Percentiles rank a stretch among this genome's conserved stretches.
phyloP scores from a whole-genome alignment of 495 filamentous ascomycete genomes.

The Glarea lozoyensis region DNA sequence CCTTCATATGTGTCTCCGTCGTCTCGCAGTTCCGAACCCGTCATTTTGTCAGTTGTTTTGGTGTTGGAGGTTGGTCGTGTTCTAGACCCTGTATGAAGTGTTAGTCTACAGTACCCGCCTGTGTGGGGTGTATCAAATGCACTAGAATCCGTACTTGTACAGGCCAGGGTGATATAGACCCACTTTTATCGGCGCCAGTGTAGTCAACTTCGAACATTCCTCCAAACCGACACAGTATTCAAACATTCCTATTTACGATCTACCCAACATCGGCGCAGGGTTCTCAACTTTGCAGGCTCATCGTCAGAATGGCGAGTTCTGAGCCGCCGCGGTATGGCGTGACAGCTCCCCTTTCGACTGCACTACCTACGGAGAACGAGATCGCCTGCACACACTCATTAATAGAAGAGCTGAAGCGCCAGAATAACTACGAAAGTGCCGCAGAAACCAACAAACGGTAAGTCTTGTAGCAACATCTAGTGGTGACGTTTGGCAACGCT shows the following conservation, averaged over 20 bases:
- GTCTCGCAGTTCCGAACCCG: slow-evolving; percentile 19
- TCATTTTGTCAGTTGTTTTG: slow-evolving; percentile 11
- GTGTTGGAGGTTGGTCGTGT: too few species aligned
- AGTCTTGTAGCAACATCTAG: slow-evolving; percentile 10
- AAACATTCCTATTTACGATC: too few species aligned
- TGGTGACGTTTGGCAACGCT: slow-evolving; percentile 1
- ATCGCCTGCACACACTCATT: slow-evolving; percentile 66
- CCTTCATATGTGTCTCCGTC: slow-evolving; percentile 28
- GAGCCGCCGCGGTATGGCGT: slow-evolving; percentile 41
- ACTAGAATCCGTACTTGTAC: too few species aligned
- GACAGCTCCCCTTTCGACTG: slow-evolving; percentile 73
- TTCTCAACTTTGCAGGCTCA: not conserved
- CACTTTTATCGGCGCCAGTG: too few species aligned
- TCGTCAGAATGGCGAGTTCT: slow-evolving; percentile 14
- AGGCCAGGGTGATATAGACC: too few species aligned
- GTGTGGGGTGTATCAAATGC: too few species aligned
- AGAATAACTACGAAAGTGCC: slow-evolving; percentile 83
- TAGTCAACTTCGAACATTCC: too few species aligned
- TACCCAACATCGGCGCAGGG: too few species aligned
- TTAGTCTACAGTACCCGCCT: too few species aligned
- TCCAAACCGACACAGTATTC: too few species aligned
- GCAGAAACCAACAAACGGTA: slow-evolving; percentile 75
- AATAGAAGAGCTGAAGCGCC: slow-evolving; percentile 68
- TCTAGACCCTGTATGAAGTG: too few species aligned
- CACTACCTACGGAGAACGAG: slow-evolving; percentile 66